Evolutionary conservation across 345 rosid species (phyloP).

Genomic region (rapeseed (Brassica napus)): DNA sequence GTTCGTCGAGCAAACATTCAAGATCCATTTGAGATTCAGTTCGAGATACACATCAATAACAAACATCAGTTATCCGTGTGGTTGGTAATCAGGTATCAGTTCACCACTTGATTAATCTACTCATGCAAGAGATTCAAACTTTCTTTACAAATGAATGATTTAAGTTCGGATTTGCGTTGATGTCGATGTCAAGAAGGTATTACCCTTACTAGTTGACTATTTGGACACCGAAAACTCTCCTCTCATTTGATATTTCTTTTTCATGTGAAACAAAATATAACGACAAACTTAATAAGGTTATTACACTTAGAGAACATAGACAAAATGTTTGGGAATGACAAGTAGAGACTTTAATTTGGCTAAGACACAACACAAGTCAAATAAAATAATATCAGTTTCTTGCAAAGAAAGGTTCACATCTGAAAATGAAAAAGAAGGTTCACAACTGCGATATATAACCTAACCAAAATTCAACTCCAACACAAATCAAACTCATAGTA

Average conservation of each 20-base stretch:
- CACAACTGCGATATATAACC: too few relatives aligned
- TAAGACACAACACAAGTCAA: not conserved
- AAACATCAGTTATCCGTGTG: not conserved
- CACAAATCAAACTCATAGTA: too few relatives aligned
- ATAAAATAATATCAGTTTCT: not conserved
- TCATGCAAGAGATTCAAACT: too few relatives aligned
- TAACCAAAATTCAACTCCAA: too few relatives aligned
- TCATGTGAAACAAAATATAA: not conserved
- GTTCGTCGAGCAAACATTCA: not conserved
- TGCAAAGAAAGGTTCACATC: not conserved
- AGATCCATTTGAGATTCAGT: not conserved
- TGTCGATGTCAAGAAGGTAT: not conserved
- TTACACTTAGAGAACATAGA: not conserved
- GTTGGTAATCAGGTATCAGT: not conserved
- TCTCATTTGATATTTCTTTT: too few relatives aligned
- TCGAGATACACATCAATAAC: not conserved
- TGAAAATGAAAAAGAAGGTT: too few relatives aligned
- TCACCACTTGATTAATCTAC: not conserved
- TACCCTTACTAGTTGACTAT: not conserved
- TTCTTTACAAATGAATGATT: too few relatives aligned
- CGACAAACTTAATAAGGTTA: not conserved
- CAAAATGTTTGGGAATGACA: not conserved
- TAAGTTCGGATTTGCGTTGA: not conserved
- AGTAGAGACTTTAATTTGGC: not conserved
- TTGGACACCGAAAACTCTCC: not conserved